These are phyloP conservation scores for Mitragyna speciosa DNA, from an alignment of 257 asterid genomes.

Conservation along the genomic window DNA sequence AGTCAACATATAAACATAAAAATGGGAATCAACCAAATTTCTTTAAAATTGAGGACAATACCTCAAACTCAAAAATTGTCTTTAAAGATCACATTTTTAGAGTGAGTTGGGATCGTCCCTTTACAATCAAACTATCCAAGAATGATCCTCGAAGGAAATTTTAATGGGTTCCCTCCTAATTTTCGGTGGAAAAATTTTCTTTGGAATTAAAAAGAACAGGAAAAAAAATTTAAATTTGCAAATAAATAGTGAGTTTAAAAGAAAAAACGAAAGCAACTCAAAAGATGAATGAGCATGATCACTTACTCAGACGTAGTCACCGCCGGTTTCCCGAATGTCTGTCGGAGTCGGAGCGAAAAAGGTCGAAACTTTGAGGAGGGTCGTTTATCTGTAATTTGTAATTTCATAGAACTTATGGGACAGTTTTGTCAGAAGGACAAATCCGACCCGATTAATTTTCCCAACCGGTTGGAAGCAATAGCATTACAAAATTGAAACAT, in stretches of 20 bases:
- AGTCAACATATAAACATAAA: background rate
- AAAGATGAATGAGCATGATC: background rate
- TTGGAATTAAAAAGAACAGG: background rate
- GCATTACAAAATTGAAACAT: too few relatives aligned
- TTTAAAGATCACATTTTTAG: background rate
- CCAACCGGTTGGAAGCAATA: background rate
- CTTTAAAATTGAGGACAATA: background rate
- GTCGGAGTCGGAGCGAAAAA: background rate
- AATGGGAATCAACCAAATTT: too few relatives aligned
- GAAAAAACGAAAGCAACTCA: background rate
- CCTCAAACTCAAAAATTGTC: background rate
- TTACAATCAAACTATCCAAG: background rate
- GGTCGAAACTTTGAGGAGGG: background rate
- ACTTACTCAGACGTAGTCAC: background rate
- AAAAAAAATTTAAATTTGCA: background rate
- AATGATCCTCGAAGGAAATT: background rate
- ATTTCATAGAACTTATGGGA: background rate
- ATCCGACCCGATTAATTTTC: background rate
- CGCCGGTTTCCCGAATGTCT: background rate
- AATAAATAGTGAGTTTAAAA: background rate
- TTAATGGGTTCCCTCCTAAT: background rate
- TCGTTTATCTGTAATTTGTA: too few relatives aligned
- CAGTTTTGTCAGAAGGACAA: background rate
- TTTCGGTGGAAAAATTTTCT: background rate
- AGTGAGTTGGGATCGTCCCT: background rate